Percentiles rank a stretch among this genome's conserved stretches.
phyloP scores from a whole-genome alignment of 2,329 filamentous ascomycete species.

The Colletotrichum sidae region DNA sequence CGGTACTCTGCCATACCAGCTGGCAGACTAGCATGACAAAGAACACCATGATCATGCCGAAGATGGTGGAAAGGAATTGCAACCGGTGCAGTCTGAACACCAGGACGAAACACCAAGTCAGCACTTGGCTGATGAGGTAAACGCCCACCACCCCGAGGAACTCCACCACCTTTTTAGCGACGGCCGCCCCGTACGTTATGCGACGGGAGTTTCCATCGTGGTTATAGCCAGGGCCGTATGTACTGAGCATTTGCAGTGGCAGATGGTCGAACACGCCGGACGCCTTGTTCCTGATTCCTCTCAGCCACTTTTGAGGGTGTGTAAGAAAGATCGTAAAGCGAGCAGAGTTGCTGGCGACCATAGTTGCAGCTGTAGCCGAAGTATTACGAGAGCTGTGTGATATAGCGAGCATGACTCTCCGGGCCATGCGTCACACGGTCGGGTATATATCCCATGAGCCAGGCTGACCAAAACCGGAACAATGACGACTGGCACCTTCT shows the following conservation, averaged over 20 bases:
- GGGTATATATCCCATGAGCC: constrained; percentile 26
- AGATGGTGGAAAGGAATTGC: constrained; percentile 60
- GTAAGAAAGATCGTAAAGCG: neutral
- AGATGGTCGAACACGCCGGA: constrained; percentile 1
- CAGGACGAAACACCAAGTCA: constrained; percentile 57
- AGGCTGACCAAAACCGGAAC: neutral
- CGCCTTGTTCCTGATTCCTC: constrained; percentile 37
- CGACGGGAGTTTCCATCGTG: constrained; percentile 1
- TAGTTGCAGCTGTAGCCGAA: neutral
- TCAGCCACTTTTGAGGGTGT: constrained; percentile 37
- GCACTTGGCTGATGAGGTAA: constrained; percentile 55
- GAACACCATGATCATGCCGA: constrained; percentile 59
- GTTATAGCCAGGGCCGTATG: neutral
- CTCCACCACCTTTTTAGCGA: constrained; percentile 32
- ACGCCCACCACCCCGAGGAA: constrained; percentile 50
- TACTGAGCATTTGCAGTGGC: constrained; percentile 25
- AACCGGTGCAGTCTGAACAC: constrained; percentile 46
- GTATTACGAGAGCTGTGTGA: constrained; percentile 8
- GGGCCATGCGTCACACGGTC: constrained; percentile 10
- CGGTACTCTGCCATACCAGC: constrained; percentile 35
- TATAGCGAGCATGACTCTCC: constrained; percentile 21
- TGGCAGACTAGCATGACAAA: constrained; percentile 46
- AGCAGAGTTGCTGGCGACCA: constrained; percentile 14
- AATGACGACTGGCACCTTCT: neutral
- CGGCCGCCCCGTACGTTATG: constrained; percentile 4